Percentiles rank a stretch among this genome's conserved stretches.
Conservation (phyloP, 495 filamentous ascomycete genomes). For the Lepidopterella palustris region DNA sequence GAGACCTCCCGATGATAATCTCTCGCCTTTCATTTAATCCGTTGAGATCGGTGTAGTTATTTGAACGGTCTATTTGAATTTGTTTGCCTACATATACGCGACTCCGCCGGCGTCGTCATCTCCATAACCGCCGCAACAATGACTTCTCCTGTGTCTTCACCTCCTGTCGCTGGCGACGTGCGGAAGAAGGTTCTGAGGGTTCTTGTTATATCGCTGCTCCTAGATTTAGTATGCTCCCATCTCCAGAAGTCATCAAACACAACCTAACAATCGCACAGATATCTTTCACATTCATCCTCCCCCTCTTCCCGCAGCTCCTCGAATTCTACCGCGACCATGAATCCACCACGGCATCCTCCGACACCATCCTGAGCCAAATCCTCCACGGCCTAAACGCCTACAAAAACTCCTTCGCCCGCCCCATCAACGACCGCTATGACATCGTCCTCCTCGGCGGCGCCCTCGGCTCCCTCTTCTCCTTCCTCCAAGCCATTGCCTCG, state of each 20-base stretch:
- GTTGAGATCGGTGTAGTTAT: no score
- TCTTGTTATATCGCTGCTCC: constrained; percentile 61
- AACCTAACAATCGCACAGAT: constrained; percentile 44
- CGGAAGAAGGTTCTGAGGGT: constrained; percentile 80
- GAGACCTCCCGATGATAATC: no score
- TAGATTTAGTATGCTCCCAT: constrained; percentile 54
- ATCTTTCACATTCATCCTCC: constrained; percentile 95
- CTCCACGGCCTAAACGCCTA: constrained; percentile 85
- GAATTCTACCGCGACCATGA: constrained; percentile 84
- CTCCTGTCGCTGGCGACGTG: constrained; percentile 3
- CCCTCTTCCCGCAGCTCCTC: constrained; percentile 88
- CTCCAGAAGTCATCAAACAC: background rate
- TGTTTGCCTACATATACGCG: no score
- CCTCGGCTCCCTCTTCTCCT: constrained; percentile 84
- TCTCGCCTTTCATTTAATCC: no score
- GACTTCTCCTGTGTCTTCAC: background rate
- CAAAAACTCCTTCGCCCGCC: constrained; percentile 86
- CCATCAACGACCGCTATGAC: constrained; percentile 94
- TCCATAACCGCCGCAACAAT: background rate
- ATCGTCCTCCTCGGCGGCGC: constrained; percentile 94
- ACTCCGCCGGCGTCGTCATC: no score
- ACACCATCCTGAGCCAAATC: constrained; percentile 66
- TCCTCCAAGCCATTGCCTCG: constrained; percentile 88
- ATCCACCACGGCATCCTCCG: constrained; percentile 46
- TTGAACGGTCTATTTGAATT: no score